These are phyloP conservation scores for Ceratocystis huliohia DNA, from an alignment of 2,329 filamentous ascomycete genomes.

Conservation along the genomic window DNA sequence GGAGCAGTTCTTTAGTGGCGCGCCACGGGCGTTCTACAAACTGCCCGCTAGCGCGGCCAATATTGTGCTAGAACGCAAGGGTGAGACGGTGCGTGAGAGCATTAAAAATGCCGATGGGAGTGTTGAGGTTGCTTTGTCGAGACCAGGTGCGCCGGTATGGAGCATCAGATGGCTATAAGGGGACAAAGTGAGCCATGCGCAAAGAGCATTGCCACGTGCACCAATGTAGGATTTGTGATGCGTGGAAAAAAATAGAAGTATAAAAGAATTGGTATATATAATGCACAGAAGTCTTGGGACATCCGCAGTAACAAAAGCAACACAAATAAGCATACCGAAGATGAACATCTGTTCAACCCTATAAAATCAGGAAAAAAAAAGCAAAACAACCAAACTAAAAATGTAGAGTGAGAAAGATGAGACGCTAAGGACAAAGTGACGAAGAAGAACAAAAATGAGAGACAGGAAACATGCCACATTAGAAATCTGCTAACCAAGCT, in stretches of 20 bases:
- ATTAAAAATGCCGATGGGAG: constrained; percentile 30
- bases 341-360: no score
- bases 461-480: constrained; percentile 8
- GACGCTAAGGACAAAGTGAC: background rate
- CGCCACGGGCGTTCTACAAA: constrained; percentile 43
- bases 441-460: constrained; percentile 8
- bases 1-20: constrained; percentile 41
- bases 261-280: background rate
- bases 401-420: background rate
- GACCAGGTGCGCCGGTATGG: constrained; percentile 32
- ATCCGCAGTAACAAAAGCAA: constrained; percentile 1
- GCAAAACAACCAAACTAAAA: background rate
- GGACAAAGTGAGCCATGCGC: background rate
- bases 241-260: no score
- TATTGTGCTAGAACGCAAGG: constrained; percentile 32
- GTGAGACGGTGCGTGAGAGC: constrained; percentile 31
- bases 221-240: no score
- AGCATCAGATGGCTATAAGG: constrained; percentile 30
- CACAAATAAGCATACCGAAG: no score
- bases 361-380: background rate
- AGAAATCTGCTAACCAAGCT: background rate
- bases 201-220: background rate
- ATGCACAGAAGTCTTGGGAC: background rate
- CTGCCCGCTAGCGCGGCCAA: constrained; percentile 26
- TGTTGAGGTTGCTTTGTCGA: constrained; percentile 35